Evolutionary conservation across 208 protist species (phyloP).

Genomic region (Leishmania guyanensis): DNA sequence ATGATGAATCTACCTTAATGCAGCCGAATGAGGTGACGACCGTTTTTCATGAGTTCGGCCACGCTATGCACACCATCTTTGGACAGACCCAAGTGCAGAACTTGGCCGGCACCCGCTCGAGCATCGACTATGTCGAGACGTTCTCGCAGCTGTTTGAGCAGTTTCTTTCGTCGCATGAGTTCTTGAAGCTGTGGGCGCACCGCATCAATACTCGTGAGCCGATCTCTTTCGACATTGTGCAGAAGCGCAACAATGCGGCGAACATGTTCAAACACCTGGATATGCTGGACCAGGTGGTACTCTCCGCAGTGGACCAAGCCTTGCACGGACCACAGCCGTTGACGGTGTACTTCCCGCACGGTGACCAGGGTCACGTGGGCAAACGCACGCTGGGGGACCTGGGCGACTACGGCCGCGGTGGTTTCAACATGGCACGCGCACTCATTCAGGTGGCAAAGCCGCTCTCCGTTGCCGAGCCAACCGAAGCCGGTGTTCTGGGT

Average conservation of each 20-base stretch:
- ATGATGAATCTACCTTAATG: constrained; percentile 88
- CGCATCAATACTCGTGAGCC: constrained; percentile 87
- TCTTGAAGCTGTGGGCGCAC: constrained; percentile 89
- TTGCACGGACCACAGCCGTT: constrained; percentile 89
- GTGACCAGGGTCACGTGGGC: constrained; percentile 60
- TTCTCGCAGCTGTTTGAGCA: constrained; percentile 95
- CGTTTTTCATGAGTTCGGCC: constrained; percentile 95
- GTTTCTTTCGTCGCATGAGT: constrained; percentile 90
- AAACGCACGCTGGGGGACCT: constrained; percentile 83
- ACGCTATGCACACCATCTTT: constrained; percentile 94
- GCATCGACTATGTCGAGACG: constrained; percentile 94
- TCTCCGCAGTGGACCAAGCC: constrained; percentile 86
- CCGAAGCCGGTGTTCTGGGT: constrained; percentile 62
- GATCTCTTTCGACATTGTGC: constrained; percentile 89
- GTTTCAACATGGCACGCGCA: constrained; percentile 82
- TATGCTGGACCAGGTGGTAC: constrained; percentile 87
- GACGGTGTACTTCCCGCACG: constrained; percentile 87
- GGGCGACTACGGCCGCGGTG: constrained; percentile 70
- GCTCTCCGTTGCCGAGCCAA: constrained; percentile 77
- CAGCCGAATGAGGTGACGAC: constrained; percentile 90
- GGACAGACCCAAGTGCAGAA: constrained; percentile 92
- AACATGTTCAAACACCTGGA: constrained; percentile 90
- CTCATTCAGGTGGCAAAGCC: constrained; percentile 82
- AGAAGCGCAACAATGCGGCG: constrained; percentile 82
- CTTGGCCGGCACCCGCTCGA: constrained; percentile 89